phyloP scores from a whole-genome alignment of 1,284 basidiomycete species.

The Malassezia restricta region DNA sequence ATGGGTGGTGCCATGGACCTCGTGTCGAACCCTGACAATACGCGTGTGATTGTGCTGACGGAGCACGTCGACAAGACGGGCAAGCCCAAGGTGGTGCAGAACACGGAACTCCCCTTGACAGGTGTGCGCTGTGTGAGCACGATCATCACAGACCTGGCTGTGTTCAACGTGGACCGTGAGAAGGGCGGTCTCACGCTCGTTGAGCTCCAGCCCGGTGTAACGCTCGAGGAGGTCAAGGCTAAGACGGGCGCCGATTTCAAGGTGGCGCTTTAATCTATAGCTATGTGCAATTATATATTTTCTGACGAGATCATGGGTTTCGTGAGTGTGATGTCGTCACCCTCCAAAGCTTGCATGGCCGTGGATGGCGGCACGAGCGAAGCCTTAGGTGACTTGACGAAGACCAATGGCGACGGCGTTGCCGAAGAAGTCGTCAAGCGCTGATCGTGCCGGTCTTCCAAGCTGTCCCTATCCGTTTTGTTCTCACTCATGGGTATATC shows the following conservation, averaged over 20 bases:
- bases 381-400: not conserved
- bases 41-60: slow-evolving; percentile 60
- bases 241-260: slow-evolving; percentile 72
- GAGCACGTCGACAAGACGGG: slow-evolving; percentile 84
- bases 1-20: slow-evolving; percentile 91
- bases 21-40: slow-evolving; percentile 24
- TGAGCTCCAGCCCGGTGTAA: slow-evolving; percentile 71
- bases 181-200: slow-evolving; percentile 61
- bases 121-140: slow-evolving; percentile 71
- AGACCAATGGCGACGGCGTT: not conserved
- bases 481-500: not conserved
- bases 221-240: slow-evolving; percentile 66
- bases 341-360: not conserved
- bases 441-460: not conserved
- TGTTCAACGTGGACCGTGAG: slow-evolving; percentile 72
- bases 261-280: slow-evolving; percentile 40
- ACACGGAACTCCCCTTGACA: slow-evolving; percentile 74
- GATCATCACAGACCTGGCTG: slow-evolving; percentile 78
- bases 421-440: too few species aligned
- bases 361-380: not conserved
- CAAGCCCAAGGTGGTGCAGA: slow-evolving; percentile 68
- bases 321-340: not conserved
- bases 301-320: not conserved
- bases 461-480: not conserved
- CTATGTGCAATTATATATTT: not conserved